A percentile compares a stretch with the other conserved stretches of the same genome.
Conservation (phyloP, 1,139 yeast genomes). For the Torulaspora globosa region DNA sequence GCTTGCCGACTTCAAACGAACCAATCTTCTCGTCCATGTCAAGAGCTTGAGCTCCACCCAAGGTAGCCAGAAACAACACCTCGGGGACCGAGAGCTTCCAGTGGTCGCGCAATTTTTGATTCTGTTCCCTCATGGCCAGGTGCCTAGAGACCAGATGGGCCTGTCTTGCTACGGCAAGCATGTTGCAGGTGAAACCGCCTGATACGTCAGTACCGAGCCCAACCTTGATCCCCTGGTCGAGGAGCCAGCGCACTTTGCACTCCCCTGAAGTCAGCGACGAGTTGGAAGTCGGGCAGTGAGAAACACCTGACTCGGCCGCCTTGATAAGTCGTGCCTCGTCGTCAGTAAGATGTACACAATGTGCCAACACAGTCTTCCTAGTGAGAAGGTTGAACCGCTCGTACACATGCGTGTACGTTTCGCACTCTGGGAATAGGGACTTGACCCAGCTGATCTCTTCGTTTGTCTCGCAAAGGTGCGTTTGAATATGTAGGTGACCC, state of each 20-base stretch:
- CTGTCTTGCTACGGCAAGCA: constrained; percentile 70
- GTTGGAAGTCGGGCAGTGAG: constrained; percentile 94
- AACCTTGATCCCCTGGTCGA: constrained; percentile 66
- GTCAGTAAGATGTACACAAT: constrained; percentile 71
- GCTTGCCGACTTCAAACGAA: constrained; percentile 67
- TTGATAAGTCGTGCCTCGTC: constrained; percentile 59
- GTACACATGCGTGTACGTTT: constrained; percentile 73
- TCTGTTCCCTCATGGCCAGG: constrained; percentile 55
- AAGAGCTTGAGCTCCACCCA: constrained; percentile 85
- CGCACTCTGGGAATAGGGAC: constrained; percentile 65
- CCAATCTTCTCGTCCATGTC: constrained; percentile 60
- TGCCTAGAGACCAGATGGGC: constrained; percentile 84
- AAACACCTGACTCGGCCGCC: constrained; percentile 59
- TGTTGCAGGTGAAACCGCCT: constrained; percentile 84
- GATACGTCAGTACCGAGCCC: constrained; percentile 89
- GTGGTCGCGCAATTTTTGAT: constrained; percentile 33
- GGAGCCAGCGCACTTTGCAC: constrained; percentile 71
- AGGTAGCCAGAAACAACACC: constrained; percentile 74
- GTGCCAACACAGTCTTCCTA: constrained; percentile 75
- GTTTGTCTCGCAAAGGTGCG: constrained; percentile 80
- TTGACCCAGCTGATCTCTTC: constrained; percentile 74
- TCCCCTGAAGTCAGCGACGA: constrained; percentile 88
- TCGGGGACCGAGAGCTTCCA: constrained; percentile 63
- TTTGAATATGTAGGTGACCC: constrained; percentile 67
- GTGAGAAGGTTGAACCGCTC: constrained; percentile 57